phyloP scores from a whole-genome alignment of 345 rosid species.

The Camelina laxa region DNA sequence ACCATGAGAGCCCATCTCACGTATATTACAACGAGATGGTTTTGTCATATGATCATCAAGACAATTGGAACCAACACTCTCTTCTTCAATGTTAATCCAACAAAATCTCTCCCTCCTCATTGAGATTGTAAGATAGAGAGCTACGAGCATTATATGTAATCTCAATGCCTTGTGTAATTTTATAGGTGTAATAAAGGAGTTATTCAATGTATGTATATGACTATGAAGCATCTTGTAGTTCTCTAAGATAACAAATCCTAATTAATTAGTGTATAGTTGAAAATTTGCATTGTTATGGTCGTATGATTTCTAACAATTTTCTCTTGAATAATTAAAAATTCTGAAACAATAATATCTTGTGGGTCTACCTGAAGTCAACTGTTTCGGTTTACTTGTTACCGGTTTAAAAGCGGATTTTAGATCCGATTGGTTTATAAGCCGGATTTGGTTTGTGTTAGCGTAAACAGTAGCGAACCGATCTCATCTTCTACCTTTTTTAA shows the following conservation, averaged over 20 bases:
- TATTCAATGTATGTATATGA: not conserved
- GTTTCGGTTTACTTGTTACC: conserved; percentile 11
- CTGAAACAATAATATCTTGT: no score
- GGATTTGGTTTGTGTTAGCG: not conserved
- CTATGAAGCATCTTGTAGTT: not conserved
- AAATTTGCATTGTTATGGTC: not conserved
- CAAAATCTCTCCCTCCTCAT: not conserved
- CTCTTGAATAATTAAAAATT: no score
- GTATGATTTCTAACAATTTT: not conserved
- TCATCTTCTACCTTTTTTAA: conserved; percentile 8
- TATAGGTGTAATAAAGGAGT: not conserved
- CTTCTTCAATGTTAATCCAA: conserved; percentile 29
- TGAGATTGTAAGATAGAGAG: not conserved
- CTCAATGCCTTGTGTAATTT: not conserved
- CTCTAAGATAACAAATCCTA: not conserved
- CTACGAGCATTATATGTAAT: not conserved
- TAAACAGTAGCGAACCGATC: conserved; percentile 22
- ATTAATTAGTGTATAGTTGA: not conserved
- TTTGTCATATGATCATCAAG: conserved; percentile 34
- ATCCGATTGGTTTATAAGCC: conserved; percentile 12
- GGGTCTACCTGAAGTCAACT: not conserved
- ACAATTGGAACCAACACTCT: conserved; percentile 41
- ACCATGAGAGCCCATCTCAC: conserved; percentile 61
- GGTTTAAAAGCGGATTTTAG: not conserved
- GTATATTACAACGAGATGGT: conserved; percentile 49